phyloP scores from a whole-genome alignment of 768 basidiomycete genomes.

The Termitomyces sp. region DNA sequence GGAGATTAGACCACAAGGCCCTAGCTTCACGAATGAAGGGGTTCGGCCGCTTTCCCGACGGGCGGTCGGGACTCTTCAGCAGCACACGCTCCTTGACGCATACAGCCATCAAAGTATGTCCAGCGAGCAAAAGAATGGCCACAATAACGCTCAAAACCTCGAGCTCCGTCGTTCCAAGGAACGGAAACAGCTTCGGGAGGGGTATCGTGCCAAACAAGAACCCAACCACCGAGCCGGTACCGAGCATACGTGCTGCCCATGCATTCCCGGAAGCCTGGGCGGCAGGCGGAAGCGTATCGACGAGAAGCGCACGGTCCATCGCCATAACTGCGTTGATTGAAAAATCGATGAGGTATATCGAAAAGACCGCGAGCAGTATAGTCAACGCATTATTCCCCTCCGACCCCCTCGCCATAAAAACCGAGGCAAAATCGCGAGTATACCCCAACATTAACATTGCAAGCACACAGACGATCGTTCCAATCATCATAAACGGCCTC shows the following conservation, averaged over 20 bases:
- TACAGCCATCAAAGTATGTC: constrained; percentile 60
- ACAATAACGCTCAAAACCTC: constrained; percentile 79
- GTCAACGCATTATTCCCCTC: constrained; percentile 61
- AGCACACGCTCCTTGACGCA: constrained; percentile 75
- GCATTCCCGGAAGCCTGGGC: constrained; percentile 86
- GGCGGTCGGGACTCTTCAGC: constrained; percentile 24
- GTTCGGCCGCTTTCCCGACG: constrained; percentile 22
- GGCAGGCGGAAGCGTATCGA: constrained; percentile 74
- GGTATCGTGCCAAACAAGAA: constrained; percentile 87
- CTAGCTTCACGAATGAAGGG: constrained; percentile 42
- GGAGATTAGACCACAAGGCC: constrained; percentile 69
- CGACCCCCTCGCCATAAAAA: constrained; percentile 32
- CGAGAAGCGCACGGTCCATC: constrained; percentile 84
- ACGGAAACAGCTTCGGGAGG: constrained; percentile 64
- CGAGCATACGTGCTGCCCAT: constrained; percentile 94
- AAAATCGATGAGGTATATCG: constrained; percentile 54
- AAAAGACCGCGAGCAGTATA: constrained; percentile 67
- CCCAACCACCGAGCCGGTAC: constrained; percentile 79
- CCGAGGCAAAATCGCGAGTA: constrained; percentile 61
- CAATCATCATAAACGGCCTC: constrained; percentile 79
- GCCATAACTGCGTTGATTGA: constrained; percentile 73
- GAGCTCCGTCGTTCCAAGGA: constrained; percentile 76
- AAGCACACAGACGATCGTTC: constrained; percentile 58
- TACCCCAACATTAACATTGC: constrained; percentile 85
- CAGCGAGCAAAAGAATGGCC: constrained; percentile 56